A percentile compares a stretch with the other conserved stretches of the same genome.
phyloP scores from a whole-genome alignment of 768 basidiomycete species.

The Gloeophyllum trabeum region DNA sequence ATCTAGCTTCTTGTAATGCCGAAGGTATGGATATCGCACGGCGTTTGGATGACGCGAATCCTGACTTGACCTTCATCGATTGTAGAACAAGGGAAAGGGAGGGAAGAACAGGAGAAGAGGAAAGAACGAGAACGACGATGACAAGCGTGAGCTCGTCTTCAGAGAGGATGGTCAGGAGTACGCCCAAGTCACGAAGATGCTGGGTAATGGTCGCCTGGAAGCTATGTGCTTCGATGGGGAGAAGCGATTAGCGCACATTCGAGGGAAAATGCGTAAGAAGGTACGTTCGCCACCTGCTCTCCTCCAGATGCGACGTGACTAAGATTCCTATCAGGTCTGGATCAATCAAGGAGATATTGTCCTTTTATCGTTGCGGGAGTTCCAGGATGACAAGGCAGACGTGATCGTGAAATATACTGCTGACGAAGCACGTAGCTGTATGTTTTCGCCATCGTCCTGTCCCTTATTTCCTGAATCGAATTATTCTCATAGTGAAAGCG shows the following conservation, averaged over 20 bases:
- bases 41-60: too few species aligned
- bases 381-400: conserved; percentile 99
- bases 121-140: conserved; percentile 99
- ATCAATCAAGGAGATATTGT: conserved; percentile 98
- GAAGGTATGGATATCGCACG: too few species aligned
- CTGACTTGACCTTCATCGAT: conserved; percentile 12
- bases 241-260: conserved; percentile 93
- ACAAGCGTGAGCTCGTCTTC: conserved; percentile 98
- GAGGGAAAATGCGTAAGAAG: conserved; percentile 99
- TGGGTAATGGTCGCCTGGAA: conserved; percentile 94
- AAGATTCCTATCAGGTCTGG: conserved; percentile 63
- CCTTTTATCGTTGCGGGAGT: conserved; percentile 88
- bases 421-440: conserved; percentile 81
- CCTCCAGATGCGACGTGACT: neutral
- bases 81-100: conserved; percentile 42
- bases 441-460: conserved; percentile 14
- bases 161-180: conserved; percentile 99
- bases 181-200: conserved; percentile 97
- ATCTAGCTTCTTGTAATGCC: too few species aligned
- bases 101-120: conserved; percentile 99
- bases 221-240: conserved; percentile 97
- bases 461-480: neutral
- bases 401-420: conserved; percentile 99
- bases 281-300: conserved; percentile 22
- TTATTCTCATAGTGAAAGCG: conserved; percentile 59